Conservation (phyloP, 805 yeast genomes). For the Starmerella stellata region DNA sequence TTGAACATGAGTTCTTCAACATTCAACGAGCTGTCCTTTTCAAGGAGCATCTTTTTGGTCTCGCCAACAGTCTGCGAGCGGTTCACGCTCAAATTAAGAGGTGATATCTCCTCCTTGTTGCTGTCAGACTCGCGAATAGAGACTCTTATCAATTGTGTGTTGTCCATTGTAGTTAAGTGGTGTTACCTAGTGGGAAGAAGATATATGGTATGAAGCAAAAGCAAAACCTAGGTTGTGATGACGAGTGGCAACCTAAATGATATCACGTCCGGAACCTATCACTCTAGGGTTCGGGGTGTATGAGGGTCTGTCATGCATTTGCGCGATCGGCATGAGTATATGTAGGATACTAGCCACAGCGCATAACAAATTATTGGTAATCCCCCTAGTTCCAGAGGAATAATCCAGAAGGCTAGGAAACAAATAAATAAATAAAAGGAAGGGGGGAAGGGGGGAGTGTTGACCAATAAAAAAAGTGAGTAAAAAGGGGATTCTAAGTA, state of each 20-base stretch:
- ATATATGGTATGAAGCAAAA: background rate
- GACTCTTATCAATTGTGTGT: constrained; percentile 15
- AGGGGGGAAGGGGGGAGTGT: too few relatives aligned
- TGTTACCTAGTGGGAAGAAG: background rate
- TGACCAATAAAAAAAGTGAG: too few relatives aligned
- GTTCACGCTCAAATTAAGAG: constrained; percentile 17
- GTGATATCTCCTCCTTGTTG: constrained; percentile 11
- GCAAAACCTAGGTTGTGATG: background rate
- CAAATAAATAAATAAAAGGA: too few relatives aligned
- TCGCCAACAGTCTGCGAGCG: constrained; percentile 21
- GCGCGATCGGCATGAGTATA: background rate
- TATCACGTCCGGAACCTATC: background rate
- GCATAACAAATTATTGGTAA: too few relatives aligned
- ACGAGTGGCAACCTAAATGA: constrained; percentile 1
- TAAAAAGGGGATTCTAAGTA: too few relatives aligned
- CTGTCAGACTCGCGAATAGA: constrained; percentile 14
- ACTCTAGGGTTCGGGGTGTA: constrained; percentile 1
- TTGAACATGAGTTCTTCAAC: constrained; percentile 19
- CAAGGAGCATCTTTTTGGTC: constrained; percentile 20
- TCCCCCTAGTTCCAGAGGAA: too few relatives aligned
- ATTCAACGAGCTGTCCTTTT: constrained; percentile 18
- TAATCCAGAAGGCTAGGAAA: too few relatives aligned
- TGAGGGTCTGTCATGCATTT: background rate
- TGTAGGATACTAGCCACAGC: too few relatives aligned
- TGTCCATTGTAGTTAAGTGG: constrained; percentile 2